A percentile compares a stretch with the other conserved stretches of the same genome.
Conservation (phyloP, 495 filamentous ascomycete genomes). For the Aspergillus sparsus region DNA sequence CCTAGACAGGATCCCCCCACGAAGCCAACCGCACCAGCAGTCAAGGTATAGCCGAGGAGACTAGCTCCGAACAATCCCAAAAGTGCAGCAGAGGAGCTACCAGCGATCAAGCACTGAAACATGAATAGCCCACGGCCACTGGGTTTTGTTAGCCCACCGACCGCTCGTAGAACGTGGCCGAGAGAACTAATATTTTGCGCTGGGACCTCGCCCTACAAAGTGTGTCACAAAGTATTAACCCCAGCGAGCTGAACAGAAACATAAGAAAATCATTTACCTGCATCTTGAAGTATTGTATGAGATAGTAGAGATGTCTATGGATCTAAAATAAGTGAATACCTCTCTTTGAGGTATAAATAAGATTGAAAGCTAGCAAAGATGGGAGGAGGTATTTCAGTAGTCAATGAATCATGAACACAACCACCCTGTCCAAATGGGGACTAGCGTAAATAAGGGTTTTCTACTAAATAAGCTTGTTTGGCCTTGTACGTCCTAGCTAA, state of each 20-base stretch:
- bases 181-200: conserved; percentile 8
- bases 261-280: neutral
- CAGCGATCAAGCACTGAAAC: conserved; percentile 11
- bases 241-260: neutral
- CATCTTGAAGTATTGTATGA: neutral
- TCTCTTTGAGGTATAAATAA: too few relatives aligned
- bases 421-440: too few relatives aligned
- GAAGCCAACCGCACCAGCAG: conserved; percentile 10
- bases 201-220: conserved; percentile 1
- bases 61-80: conserved; percentile 5
- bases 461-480: too few relatives aligned
- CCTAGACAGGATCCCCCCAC: conserved; percentile 13
- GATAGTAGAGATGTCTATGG: too few relatives aligned
- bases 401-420: too few relatives aligned
- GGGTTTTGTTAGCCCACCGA: conserved; percentile 11
- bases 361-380: too few relatives aligned
- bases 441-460: too few relatives aligned
- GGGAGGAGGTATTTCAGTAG: too few relatives aligned
- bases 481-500: too few relatives aligned
- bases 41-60: conserved; percentile 1
- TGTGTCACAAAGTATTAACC: neutral
- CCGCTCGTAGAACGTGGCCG: conserved; percentile 6
- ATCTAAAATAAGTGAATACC: too few relatives aligned
- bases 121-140: conserved; percentile 12
- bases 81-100: conserved; percentile 11